Conservation (phyloP, 306 rosid genomes). For the Prunus kanzakura region DNA sequence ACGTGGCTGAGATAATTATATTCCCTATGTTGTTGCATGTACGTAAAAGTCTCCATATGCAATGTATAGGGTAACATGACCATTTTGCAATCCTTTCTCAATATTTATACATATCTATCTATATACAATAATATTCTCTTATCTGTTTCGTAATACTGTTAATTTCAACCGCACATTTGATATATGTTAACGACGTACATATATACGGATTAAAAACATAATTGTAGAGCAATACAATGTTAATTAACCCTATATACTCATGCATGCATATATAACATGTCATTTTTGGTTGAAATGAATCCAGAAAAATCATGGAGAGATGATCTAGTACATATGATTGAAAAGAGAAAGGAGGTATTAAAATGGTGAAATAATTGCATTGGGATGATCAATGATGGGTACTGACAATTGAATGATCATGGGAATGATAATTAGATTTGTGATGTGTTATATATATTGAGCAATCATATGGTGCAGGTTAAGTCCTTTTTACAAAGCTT, state of each 20-base stretch:
- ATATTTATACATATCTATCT: background rate
- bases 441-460: slow-evolving; percentile 2
- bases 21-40: slow-evolving; percentile 19
- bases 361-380: slow-evolving; percentile 7
- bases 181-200: no score
- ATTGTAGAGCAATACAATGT: no score
- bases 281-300: background rate
- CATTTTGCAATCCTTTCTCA: background rate
- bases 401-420: slow-evolving; percentile 29
- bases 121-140: no score
- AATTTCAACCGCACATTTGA: background rate
- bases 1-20: slow-evolving; percentile 47
- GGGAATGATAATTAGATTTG: slow-evolving; percentile 31
- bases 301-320: background rate
- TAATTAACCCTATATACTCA: no score
- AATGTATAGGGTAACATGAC: slow-evolving; percentile 30
- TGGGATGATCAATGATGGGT: slow-evolving; percentile 20
- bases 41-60: slow-evolving; percentile 20
- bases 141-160: background rate
- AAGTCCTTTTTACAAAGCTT: slow-evolving; percentile 6
- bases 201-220: no score
- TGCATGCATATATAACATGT: background rate
- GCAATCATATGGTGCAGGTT: slow-evolving; percentile 36
- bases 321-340: background rate
- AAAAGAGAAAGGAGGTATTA: background rate